Base-by-base conservation (phyloP, 495 filamentous ascomycete genomes). In the Amphirosellinia nigrospora region DNA sequence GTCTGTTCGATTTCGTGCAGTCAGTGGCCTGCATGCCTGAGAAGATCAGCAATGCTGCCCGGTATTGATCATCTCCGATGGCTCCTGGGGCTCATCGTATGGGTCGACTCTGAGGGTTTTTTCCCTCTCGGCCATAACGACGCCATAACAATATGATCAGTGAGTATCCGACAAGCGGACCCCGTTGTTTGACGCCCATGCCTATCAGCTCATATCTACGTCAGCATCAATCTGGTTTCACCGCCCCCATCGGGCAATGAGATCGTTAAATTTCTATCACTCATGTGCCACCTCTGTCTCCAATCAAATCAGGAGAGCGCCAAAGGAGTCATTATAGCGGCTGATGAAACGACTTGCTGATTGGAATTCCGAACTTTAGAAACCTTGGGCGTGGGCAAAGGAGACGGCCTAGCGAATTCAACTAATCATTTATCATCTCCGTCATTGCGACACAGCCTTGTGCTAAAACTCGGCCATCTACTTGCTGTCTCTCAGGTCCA, bases 1-100 rank as follows among this genome's bases (percentile, higher is more conserved):
- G 66, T 39, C 65, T 59, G 52, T 30, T 60, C 30, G 55, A 68
- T 48, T 50, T 60, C 32, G 39, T 68, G 53, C 52, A 60, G 66
- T 38, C 53, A 45, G 53, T 67, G 52, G 39, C 53, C 50, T 48
- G 55, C 55, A 68, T 58, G 66, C 19, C 30, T 60, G 19, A 38
- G 55, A 34, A 32, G 66, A 60, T 48, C 55, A 36, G 39, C 64
- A 19, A 66, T 48, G 46, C 32, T 64, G 32, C 34, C 23, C 32
- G 45, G 26, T 65, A 48, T n/a, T 36, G 45, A 38, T 65, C 26
- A 3, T 16, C 19, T 38, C 23, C 2, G 43, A 65, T 16, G 32
- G 4, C n/a, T 23, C 3, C 9, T n/a, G 41, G 60, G 36, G 28
- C 34, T 60, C 23, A 16, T 63, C 60, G 9, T 39, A 61, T 39